phyloP scores from a whole-genome alignment of 225 moss, liverwort and hornwort species.

The Anthoceros angustus region DNA sequence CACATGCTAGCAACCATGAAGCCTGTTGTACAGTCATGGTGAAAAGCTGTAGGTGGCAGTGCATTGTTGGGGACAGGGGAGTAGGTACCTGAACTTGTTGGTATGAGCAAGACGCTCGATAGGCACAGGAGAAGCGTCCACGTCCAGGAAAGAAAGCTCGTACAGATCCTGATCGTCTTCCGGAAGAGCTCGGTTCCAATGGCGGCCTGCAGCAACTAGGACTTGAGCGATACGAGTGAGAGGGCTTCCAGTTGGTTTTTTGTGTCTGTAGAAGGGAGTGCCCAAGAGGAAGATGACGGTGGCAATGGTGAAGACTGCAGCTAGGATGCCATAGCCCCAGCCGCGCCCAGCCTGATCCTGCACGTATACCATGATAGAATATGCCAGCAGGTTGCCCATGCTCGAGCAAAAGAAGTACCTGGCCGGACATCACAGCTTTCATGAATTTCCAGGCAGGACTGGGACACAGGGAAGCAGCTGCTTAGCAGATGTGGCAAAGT shows the following conservation, averaged over 20 bases:
- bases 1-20: neutral
- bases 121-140: neutral
- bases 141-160: neutral
- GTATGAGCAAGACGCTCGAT: neutral
- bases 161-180: neutral
- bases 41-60: neutral
- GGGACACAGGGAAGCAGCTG: neutral
- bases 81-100: neutral
- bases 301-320: neutral
- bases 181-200: neutral
- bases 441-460: neutral
- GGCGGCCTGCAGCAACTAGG: neutral
- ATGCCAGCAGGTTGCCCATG: neutral
- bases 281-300: constrained; percentile 9
- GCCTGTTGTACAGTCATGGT: too few relatives aligned
- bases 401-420: constrained; percentile 8
- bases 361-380: constrained; percentile 12
- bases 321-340: constrained; percentile 10
- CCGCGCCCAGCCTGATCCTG: constrained; percentile 9
- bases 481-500: neutral
- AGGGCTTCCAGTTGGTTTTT: neutral
- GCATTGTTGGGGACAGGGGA: neutral
- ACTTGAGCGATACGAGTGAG: constrained; percentile 1
- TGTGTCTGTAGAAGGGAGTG: constrained; percentile 5
- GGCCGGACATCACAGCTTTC: neutral